Percentiles rank a stretch among this genome's conserved stretches.
Evolutionary conservation across 2,329 filamentous ascomycete species (phyloP).

Genomic region (Arthrobotrys sphaeroides): DNA sequence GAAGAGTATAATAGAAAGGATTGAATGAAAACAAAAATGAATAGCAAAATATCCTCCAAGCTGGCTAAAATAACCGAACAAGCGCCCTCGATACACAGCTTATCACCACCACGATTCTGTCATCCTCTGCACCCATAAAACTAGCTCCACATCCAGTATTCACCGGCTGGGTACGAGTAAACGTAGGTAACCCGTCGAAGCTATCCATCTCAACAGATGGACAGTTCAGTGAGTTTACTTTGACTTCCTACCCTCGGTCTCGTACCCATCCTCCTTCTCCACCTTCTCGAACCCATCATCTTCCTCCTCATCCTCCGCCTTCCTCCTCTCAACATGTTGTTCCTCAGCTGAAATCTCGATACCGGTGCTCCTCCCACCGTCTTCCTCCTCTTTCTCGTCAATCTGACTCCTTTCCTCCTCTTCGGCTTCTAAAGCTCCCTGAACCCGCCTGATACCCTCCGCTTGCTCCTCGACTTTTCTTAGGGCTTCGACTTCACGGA

Average conservation of each 20-base stretch:
- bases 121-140: background rate
- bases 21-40: background rate
- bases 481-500: slow-evolving; percentile 67
- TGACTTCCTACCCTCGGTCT: slow-evolving; percentile 48
- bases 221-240: slow-evolving; percentile 38
- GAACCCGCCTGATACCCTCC: slow-evolving; percentile 28
- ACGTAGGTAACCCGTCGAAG: too few relatives aligned
- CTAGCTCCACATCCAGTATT: too few relatives aligned
- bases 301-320: slow-evolving; percentile 61
- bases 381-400: slow-evolving; percentile 65
- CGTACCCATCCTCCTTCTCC: slow-evolving; percentile 51
- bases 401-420: slow-evolving; percentile 61
- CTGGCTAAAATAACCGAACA: slow-evolving; percentile 17
- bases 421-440: slow-evolving; percentile 63
- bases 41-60: slow-evolving; percentile 1
- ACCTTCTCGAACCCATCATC: slow-evolving; percentile 62
- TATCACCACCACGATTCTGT: background rate
- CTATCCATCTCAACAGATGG: too few relatives aligned
- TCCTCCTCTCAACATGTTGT: slow-evolving; percentile 60
- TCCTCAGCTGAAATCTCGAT: slow-evolving; percentile 60
- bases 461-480: slow-evolving; percentile 62
- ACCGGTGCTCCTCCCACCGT: slow-evolving; percentile 62
- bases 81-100: background rate
- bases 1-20: background rate
- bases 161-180: too few relatives aligned